A percentile compares a stretch with the other conserved stretches of the same genome.
Evolutionary conservation across 257 asterid genomes (phyloP).

Genomic region (Fraxinus excelsior): DNA sequence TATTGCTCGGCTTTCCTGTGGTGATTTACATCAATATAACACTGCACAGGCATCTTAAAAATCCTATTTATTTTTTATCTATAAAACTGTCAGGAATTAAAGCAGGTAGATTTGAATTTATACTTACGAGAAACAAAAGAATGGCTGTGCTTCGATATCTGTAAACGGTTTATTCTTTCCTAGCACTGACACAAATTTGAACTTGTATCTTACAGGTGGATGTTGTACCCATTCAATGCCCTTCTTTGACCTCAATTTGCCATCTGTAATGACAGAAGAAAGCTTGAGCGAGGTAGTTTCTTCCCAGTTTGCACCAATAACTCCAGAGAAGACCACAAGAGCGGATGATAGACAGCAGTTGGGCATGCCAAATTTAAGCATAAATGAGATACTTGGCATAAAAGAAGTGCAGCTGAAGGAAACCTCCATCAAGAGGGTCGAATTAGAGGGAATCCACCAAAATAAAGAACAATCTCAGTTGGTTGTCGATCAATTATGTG

Average conservation of each 20-base stretch:
- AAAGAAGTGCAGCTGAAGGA: conserved; percentile 25
- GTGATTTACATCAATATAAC: not conserved
- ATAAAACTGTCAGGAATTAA: not conserved
- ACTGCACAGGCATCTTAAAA: not conserved
- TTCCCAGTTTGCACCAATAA: conserved; percentile 54
- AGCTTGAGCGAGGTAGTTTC: conserved; percentile 28
- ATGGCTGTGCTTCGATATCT: not conserved
- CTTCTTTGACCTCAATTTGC: conserved; percentile 52
- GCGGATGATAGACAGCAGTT: conserved; percentile 31
- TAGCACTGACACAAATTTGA: conserved; percentile 27
- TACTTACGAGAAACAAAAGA: not conserved
- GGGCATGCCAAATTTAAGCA: conserved; percentile 22
- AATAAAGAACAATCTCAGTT: conserved; percentile 35
- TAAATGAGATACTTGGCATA: conserved; percentile 25
- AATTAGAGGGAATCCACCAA: conserved; percentile 34
- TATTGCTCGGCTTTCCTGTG: not conserved
- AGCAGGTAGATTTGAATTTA: not conserved
- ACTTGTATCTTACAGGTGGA: conserved; percentile 48
- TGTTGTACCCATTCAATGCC: conserved; percentile 36
- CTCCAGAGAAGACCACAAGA: conserved; percentile 55
- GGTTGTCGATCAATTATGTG: conserved; percentile 31
- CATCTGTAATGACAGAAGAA: conserved; percentile 41
- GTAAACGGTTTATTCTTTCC: not conserved
- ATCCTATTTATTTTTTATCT: not conserved
- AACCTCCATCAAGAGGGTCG: conserved; percentile 21